phyloP scores from a whole-genome alignment of 495 filamentous ascomycete species.

The Aspergillus indologenus region DNA sequence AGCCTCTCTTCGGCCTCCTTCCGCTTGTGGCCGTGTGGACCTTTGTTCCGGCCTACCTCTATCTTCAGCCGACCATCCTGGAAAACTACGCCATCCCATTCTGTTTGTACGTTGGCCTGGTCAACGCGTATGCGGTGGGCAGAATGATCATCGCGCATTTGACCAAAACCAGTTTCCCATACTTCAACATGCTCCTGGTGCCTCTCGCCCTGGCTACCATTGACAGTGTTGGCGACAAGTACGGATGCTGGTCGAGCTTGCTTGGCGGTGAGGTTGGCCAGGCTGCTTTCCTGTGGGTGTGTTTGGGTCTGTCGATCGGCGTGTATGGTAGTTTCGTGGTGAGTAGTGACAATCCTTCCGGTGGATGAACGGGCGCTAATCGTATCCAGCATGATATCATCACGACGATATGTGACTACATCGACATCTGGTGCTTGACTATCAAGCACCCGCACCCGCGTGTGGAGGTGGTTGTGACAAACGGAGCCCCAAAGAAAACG shows the following conservation, averaged over 20 bases:
- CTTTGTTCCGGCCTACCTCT: slow-evolving; percentile 72
- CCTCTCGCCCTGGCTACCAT: slow-evolving; percentile 68
- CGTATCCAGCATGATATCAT: slow-evolving; percentile 72
- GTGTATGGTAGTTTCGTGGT: slow-evolving; percentile 95
- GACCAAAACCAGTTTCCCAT: slow-evolving; percentile 79
- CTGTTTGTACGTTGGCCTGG: slow-evolving; percentile 75
- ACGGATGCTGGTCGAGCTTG: slow-evolving; percentile 75
- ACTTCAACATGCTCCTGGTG: slow-evolving; percentile 72
- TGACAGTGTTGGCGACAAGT: slow-evolving; percentile 69
- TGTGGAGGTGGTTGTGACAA: slow-evolving; percentile 27
- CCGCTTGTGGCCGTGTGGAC: slow-evolving; percentile 77
- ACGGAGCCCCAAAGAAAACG: slow-evolving; percentile 35
- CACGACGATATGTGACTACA: slow-evolving; percentile 92
- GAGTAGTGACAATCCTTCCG: slow-evolving; percentile 21
- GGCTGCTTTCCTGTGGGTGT: slow-evolving; percentile 80
- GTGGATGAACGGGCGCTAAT: slow-evolving; percentile 12
- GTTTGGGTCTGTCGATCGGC: slow-evolving; percentile 74
- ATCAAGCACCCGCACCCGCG: slow-evolving; percentile 73
- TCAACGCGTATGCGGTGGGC: slow-evolving; percentile 92
- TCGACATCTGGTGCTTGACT: slow-evolving; percentile 96
- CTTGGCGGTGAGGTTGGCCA: slow-evolving; percentile 74
- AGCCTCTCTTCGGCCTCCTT: slow-evolving; percentile 74
- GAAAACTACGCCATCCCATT: slow-evolving; percentile 82
- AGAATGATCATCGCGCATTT: slow-evolving; percentile 94
- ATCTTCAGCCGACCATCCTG: slow-evolving; percentile 78